Evolutionary conservation across 441 rosid genomes (phyloP).

Genomic region (Geranium incanum): DNA sequence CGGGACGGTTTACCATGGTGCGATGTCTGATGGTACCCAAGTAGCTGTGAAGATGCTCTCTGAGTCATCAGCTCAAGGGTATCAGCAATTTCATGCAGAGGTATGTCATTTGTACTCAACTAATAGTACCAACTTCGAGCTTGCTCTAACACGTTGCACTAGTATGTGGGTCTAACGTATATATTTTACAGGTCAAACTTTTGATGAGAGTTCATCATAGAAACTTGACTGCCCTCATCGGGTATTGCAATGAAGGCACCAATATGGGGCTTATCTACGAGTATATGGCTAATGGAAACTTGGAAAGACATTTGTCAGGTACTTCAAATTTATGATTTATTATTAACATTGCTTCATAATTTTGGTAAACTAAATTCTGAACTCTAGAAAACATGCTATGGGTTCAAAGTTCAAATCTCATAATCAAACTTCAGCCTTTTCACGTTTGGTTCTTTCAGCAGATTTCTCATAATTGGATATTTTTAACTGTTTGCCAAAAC

Average conservation of each 20-base stretch:
- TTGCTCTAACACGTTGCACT: too few species aligned
- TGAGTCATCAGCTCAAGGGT: constrained; percentile 9
- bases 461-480: too few species aligned
- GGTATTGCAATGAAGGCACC: constrained; percentile 9
- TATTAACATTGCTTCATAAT: background rate
- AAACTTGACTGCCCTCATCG: constrained; percentile 11
- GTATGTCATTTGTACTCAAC: background rate
- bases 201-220: constrained; percentile 15
- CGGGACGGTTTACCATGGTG: constrained; percentile 15
- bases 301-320: constrained; percentile 12
- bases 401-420: background rate
- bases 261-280: constrained; percentile 16
- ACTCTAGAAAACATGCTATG: background rate
- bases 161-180: too few species aligned
- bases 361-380: background rate
- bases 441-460: too few species aligned
- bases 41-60: constrained; percentile 17
- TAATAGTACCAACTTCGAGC: too few species aligned
- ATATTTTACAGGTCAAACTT: constrained; percentile 11
- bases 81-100: constrained; percentile 15
- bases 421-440: too few species aligned
- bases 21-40: background rate
- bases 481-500: too few species aligned
- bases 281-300: constrained; percentile 17
- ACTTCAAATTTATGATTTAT: background rate